phyloP scores from a whole-genome alignment of 2,329 filamentous ascomycete genomes.

The Fusarium aywerte region DNA sequence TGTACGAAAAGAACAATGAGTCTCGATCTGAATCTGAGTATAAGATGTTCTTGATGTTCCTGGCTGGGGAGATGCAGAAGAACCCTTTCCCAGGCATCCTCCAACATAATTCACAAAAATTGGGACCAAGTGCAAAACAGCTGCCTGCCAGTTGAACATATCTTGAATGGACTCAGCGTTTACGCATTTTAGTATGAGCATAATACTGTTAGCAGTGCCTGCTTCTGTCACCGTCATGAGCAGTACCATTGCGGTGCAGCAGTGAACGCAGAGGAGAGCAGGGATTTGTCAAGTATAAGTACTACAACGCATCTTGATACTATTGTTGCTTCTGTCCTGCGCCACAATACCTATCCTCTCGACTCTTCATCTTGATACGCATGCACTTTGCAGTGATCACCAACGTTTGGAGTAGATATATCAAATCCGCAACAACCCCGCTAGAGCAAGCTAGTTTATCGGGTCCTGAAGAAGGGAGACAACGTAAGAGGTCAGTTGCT shows the following conservation, averaged over 20 bases:
- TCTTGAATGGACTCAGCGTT: neutral
- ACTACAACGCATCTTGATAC: neutral
- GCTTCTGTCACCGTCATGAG: neutral
- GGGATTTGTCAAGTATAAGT: conserved; percentile 1
- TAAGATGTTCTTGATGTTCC: neutral
- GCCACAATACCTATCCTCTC: neutral
- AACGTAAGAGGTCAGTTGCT: neutral
- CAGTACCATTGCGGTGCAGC: neutral
- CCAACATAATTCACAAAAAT: neutral
- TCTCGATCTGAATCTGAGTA: neutral
- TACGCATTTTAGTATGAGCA: neutral
- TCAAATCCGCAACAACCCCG: conserved; percentile 7
- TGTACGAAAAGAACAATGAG: neutral
- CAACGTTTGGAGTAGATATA: conserved; percentile 22
- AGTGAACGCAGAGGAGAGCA: conserved; percentile 6
- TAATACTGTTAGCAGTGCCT: neutral
- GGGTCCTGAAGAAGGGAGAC: conserved; percentile 4
- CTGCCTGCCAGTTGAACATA: neutral
- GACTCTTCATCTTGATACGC: neutral
- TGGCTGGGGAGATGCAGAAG: neutral
- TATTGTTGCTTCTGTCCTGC: neutral
- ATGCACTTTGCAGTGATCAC: neutral
- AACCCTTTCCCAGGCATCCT: neutral
- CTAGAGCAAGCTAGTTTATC: conserved; percentile 28
- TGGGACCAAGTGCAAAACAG: neutral